Base-by-base conservation (phyloP, 805 yeast species). In the Spathaspora girioi region DNA sequence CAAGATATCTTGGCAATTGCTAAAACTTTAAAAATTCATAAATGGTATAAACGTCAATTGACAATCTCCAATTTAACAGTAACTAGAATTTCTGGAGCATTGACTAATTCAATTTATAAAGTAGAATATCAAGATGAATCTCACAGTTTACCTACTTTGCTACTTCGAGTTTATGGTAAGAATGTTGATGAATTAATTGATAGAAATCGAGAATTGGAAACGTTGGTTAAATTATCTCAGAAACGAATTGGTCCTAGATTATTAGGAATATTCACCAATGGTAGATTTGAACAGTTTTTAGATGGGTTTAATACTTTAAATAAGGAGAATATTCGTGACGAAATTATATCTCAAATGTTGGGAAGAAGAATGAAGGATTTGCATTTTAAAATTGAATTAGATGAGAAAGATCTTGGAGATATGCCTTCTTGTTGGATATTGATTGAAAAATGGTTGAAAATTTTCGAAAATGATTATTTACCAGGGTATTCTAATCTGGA, bases 281-380 rank as follows among this genome's bases (percentile, higher is more conserved):
- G 99, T 47, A 76, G 99, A 55, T 86, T 94, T 59, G 99, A 94
- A 70, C 97, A 94, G 69, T 94, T 86, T 61, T 73, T 94, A 56
- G 89, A 86, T 49, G 87, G 93, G 52, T 93, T 96, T 18, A 73
- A 79, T 49, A 86, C 98, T 1, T 77, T 94, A 59, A 82, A 84
- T 38, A 86, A 82, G 56, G 76, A 80, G 7, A 89, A 89, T 58
- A 81, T 94, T 47, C 78, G 96, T 64, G 83, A 84, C 56, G 83
- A 89, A 55, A 84, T 83, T 27, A 84, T 88, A 17, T 82, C 91
- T 46, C 84, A 86, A 56, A 87, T 89, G 75, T 86, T 94, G 56
- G 97, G 97, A 12, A 83, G 96, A 74, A 85, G 99, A 73, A 94
- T 94, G 98, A 86, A 92, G 62, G 97, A 94, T 59, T 76, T 94